These are phyloP conservation scores for Cynanchum wilfordii DNA, from an alignment of 257 asterid species.

Conservation along the genomic window DNA sequence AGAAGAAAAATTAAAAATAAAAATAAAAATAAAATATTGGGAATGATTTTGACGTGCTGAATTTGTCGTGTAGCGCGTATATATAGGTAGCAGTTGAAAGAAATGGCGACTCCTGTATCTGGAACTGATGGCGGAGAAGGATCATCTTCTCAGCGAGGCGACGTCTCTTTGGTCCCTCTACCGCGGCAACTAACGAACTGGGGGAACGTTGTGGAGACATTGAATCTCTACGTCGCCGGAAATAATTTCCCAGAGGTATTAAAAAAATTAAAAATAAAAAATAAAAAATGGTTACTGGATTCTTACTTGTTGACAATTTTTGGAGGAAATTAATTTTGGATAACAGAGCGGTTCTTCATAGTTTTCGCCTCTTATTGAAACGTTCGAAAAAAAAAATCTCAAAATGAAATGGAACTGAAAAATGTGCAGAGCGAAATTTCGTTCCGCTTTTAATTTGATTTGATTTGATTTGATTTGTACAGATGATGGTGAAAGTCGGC, in stretches of 20 bases:
- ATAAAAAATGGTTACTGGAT: constrained; percentile 1
- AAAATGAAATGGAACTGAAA: not conserved
- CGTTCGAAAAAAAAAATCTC: not conserved
- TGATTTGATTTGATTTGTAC: constrained; percentile 11
- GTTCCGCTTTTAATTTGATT: not conserved
- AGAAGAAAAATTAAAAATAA: no score
- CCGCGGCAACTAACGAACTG: constrained; percentile 42
- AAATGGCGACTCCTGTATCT: constrained; percentile 55
- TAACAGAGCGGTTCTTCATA: no score
- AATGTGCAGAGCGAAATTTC: not conserved
- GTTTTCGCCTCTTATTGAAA: not conserved
- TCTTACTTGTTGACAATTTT: not conserved
- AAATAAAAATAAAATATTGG: not conserved
- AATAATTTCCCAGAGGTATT: constrained; percentile 55
- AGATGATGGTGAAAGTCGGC: constrained; percentile 35
- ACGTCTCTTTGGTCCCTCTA: constrained; percentile 28
- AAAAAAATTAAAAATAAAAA: no score
- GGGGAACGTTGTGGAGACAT: constrained; percentile 65
- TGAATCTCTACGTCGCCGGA: constrained; percentile 49
- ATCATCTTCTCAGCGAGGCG: constrained; percentile 27
- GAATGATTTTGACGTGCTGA: not conserved
- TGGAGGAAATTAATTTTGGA: not conserved
- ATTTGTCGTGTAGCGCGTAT: not conserved
- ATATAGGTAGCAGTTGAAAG: constrained; percentile 8
- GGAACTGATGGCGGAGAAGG: constrained; percentile 52